Percentiles rank a stretch among this genome's conserved stretches.
Evolutionary conservation across 1,284 basidiomycete genomes (phyloP).

Genomic region (Microbotryum violaceum): DNA sequence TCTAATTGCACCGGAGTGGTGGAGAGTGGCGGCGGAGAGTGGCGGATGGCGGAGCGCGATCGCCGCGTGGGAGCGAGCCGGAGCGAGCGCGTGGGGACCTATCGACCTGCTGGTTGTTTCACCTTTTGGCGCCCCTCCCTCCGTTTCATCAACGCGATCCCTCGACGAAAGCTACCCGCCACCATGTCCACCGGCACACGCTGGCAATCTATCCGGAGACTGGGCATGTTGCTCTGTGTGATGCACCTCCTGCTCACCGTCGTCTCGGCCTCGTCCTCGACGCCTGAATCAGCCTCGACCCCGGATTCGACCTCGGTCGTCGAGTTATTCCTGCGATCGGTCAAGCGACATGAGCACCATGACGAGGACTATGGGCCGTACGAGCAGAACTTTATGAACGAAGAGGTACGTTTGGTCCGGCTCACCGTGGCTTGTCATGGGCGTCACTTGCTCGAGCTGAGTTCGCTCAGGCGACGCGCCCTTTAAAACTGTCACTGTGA

Average conservation of each 20-base stretch:
- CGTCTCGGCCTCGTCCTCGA: neutral
- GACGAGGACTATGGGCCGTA: constrained; percentile 20
- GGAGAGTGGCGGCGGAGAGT: too few relatives aligned
- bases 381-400: constrained; percentile 28
- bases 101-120: too few relatives aligned
- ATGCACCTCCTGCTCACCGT: neutral
- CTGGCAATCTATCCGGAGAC: too few relatives aligned
- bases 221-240: neutral
- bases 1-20: too few relatives aligned
- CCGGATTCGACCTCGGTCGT: constrained; percentile 6
- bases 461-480: neutral
- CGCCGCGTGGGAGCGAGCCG: too few relatives aligned
- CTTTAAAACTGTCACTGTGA: neutral
- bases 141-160: too few relatives aligned
- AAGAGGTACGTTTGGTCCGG: constrained; percentile 9
- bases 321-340: neutral
- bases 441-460: too few relatives aligned
- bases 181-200: too few relatives aligned
- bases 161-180: too few relatives aligned
- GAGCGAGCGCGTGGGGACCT: too few relatives aligned
- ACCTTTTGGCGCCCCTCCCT: too few relatives aligned
- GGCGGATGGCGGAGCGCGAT: too few relatives aligned
- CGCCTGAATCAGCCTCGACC: neutral
- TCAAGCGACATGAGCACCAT: constrained; percentile 17
- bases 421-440: neutral